Conservation (phyloP, 768 basidiomycete genomes). For the Cystofilobasidium capitatum region DNA sequence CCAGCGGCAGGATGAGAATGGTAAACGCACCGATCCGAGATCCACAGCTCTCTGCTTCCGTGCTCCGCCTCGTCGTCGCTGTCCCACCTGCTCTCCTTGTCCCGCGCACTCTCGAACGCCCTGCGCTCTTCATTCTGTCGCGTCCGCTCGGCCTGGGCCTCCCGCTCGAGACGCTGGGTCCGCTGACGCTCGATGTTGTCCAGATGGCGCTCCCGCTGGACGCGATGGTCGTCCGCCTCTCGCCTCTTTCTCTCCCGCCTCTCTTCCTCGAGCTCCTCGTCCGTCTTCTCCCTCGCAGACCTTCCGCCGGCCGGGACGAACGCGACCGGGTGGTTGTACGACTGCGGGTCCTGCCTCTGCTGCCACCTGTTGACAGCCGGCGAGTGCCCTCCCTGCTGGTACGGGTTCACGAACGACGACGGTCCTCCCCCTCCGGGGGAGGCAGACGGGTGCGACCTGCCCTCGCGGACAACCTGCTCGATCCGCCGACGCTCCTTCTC, state of each 20-base stretch:
- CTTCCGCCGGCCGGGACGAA: conserved; percentile 57
- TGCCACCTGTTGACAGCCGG: conserved; percentile 43
- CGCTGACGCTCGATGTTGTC: conserved; percentile 79
- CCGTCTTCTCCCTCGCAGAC: conserved; percentile 51
- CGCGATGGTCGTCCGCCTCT: conserved; percentile 39
- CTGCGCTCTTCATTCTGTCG: conserved; percentile 63
- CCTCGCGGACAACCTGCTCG: conserved; percentile 10
- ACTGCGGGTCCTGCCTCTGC: conserved; percentile 58
- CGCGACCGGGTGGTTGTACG: conserved; percentile 66
- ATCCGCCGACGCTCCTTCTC: conserved; percentile 53
- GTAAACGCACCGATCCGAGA: conserved; percentile 66
- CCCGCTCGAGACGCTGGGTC: conserved; percentile 45
- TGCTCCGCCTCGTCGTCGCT: conserved; percentile 90
- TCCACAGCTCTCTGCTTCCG: conserved; percentile 82
- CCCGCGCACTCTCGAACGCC: conserved; percentile 59
- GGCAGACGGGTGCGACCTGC: not conserved
- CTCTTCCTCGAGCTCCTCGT: conserved; percentile 79
- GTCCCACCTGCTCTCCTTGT: conserved; percentile 64
- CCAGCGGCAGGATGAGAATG: not conserved
- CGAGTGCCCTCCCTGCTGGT: conserved; percentile 37
- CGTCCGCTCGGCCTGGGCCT: conserved; percentile 46
- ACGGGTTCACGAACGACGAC: not conserved
- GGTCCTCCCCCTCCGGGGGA: not conserved
- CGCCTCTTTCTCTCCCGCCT: conserved; percentile 62
- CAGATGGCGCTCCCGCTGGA: conserved; percentile 83